These are phyloP conservation scores for Solanum tarijense DNA, from an alignment of 257 asterid genomes.

Conservation along the genomic window DNA sequence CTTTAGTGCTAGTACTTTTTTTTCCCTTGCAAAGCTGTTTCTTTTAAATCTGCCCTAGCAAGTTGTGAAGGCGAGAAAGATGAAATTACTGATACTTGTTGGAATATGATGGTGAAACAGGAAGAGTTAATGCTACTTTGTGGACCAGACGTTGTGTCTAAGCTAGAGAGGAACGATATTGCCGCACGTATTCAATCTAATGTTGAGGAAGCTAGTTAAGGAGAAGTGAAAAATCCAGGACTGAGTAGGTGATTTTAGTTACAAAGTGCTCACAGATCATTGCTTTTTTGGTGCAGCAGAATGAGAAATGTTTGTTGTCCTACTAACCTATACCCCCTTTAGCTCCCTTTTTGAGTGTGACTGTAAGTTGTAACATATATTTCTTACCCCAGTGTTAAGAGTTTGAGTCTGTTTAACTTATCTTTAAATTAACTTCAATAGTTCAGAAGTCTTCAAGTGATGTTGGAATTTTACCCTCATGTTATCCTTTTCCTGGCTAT, in stretches of 20 bases:
- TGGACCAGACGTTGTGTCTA: slow-evolving; percentile 53
- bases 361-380: not conserved
- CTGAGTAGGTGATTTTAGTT: slow-evolving; percentile 7
- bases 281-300: slow-evolving; percentile 8
- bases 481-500: not conserved
- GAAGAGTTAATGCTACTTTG: slow-evolving; percentile 52
- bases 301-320: slow-evolving; percentile 10
- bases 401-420: not conserved
- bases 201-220: slow-evolving; percentile 37
- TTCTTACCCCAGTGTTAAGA: not conserved
- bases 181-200: slow-evolving; percentile 22
- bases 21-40: not conserved
- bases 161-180: slow-evolving; percentile 28
- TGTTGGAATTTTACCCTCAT: not conserved
- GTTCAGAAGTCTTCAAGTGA: not conserved
- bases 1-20: not conserved
- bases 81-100: not conserved
- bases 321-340: slow-evolving; percentile 7
- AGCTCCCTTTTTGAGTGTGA: not conserved
- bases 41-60: not conserved
- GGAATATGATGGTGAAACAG: slow-evolving; percentile 28
- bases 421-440: not conserved
- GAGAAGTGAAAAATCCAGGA: not conserved
- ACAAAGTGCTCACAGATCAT: not conserved
- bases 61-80: not conserved